Base-by-base conservation (phyloP, 1,139 yeast species). In the Debaryomyces psychrophilus region DNA sequence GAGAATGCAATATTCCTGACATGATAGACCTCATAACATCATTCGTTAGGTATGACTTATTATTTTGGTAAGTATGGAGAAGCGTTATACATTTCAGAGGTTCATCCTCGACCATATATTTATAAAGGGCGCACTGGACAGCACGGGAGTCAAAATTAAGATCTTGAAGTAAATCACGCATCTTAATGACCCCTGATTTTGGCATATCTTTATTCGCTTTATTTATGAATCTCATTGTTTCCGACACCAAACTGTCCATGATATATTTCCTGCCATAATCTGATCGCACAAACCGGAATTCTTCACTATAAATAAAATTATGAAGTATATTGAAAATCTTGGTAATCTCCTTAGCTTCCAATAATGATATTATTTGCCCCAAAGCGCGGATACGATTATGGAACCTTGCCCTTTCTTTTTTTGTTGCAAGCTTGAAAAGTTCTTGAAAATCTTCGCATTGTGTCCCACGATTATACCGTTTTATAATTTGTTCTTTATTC, bases 321-420 rank as follows among this genome's bases (percentile, higher is more conserved):
- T 52, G 43, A 5, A 64, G 27, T 14, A 43, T 39, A 40, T 62
- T 58, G 12, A 68, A 40, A 2, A 54, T 47, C 2, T 3, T 15
- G 1, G 64, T 55, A 1, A 57, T 45, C 20, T 57, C 51, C 1
- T 49, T 46, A 1, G 61, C 46, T 3, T 55, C 51, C 8, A 66
- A 46, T n/a, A 58, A 49, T 1, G 75, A 64, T 6, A 70, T 37
- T n/a, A 65, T 50, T 47, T 69, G 73, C 0, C 64, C 69, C 18
- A 68, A 43, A 4, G 68, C 59, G 33, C 72, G 50, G 5, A 71
- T 44, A 2, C 61, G 47, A 44, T 62, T 61, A 50, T 64, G 70
- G 43, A 67, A 64, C 25, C 52, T 53, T 3, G 58, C 59, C 31
- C 50, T 60, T 37, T 65, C 61, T 0, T 35, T 36, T 18, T 44